Percentiles rank a stretch among this genome's conserved stretches.
Conservation (phyloP, 805 yeast species). For the Candida easanensis region DNA sequence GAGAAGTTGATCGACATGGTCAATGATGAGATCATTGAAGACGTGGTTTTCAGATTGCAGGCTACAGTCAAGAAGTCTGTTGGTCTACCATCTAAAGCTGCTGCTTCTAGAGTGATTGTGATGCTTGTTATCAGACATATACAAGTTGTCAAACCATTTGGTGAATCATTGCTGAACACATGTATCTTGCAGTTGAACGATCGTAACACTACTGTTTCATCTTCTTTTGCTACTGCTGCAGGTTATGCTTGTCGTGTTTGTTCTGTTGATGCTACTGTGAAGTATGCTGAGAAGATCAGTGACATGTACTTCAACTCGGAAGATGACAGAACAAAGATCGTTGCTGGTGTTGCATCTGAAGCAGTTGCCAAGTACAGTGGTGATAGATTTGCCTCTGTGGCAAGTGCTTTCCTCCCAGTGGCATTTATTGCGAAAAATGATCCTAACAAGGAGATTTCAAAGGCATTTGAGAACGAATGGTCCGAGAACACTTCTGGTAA, state of each 20-base stretch:
- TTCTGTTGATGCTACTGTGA: slow-evolving; percentile 45
- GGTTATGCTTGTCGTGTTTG: slow-evolving; percentile 76
- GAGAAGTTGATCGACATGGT: slow-evolving; percentile 63
- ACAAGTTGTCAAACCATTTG: slow-evolving; percentile 42
- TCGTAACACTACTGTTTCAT: slow-evolving; percentile 66
- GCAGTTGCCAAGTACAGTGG: slow-evolving; percentile 67
- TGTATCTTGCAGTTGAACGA: slow-evolving; percentile 62
- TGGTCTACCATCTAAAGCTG: slow-evolving; percentile 89
- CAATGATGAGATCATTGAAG: slow-evolving; percentile 40
- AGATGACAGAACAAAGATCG: slow-evolving; percentile 43
- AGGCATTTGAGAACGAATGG: slow-evolving; percentile 67
- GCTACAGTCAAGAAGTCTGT: slow-evolving; percentile 64
- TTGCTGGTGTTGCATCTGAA: slow-evolving; percentile 61
- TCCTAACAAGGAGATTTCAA: slow-evolving; percentile 41
- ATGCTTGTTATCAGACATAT: slow-evolving; percentile 59
- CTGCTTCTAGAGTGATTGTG: slow-evolving; percentile 73
- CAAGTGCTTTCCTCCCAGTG: slow-evolving; percentile 70
- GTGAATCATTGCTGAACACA: slow-evolving; percentile 59
- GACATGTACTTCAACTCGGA: slow-evolving; percentile 58
- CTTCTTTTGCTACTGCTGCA: slow-evolving; percentile 74
- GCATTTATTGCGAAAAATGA: slow-evolving; percentile 79
- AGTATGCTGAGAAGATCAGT: slow-evolving; percentile 50
- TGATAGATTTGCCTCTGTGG: slow-evolving; percentile 59
- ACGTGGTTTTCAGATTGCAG: slow-evolving; percentile 46
- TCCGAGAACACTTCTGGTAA: slow-evolving; percentile 72